Percentiles rank a stretch among this genome's conserved stretches.
These are phyloP conservation scores for Curvularia sp. DNA, from an alignment of 2,329 filamentous ascomycete species.

Conservation along the genomic window DNA sequence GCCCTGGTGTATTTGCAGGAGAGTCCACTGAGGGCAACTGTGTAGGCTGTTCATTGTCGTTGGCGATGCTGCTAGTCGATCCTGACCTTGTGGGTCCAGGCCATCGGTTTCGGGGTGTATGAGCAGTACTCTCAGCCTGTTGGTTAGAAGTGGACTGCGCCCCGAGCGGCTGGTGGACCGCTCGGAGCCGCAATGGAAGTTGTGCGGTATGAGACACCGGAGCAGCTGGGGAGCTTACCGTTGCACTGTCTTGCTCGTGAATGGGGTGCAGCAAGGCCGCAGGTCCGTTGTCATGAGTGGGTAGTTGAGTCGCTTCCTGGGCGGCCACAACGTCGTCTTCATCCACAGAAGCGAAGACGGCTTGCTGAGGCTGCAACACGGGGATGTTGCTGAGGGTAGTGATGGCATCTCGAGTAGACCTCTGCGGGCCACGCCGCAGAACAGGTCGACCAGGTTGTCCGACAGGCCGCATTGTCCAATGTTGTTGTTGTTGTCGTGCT, in stretches of 20 bases:
- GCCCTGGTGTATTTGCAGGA: conserved; percentile 24
- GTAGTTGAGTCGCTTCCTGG: background rate
- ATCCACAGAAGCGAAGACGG: conserved; percentile 26
- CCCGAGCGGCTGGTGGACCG: conserved; percentile 1
- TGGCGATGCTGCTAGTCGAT: conserved; percentile 18
- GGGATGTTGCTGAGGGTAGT: conserved; percentile 37
- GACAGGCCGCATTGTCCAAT: conserved; percentile 11
- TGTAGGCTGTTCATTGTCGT: background rate
- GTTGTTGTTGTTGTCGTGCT: conserved; percentile 5
- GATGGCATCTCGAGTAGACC: conserved; percentile 42
- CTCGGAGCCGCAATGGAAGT: conserved; percentile 35
- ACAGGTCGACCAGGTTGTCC: conserved; percentile 26
- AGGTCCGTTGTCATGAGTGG: conserved; percentile 5
- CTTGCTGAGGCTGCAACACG: conserved; percentile 36
- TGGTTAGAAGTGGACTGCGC: conserved; percentile 7
- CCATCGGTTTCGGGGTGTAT: conserved; percentile 16
- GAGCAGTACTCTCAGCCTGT: conserved; percentile 15
- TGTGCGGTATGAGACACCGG: conserved; percentile 19
- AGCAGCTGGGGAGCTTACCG: conserved; percentile 12
- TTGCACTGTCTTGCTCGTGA: conserved; percentile 6
- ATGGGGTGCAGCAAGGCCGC: conserved; percentile 2
- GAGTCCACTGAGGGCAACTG: conserved; percentile 11
- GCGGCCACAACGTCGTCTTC: conserved; percentile 19
- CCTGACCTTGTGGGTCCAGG: conserved; percentile 14
- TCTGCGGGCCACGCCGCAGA: conserved; percentile 42